Base-by-base conservation (phyloP, 2,329 filamentous ascomycete genomes). In the Thielaviopsis populi region DNA sequence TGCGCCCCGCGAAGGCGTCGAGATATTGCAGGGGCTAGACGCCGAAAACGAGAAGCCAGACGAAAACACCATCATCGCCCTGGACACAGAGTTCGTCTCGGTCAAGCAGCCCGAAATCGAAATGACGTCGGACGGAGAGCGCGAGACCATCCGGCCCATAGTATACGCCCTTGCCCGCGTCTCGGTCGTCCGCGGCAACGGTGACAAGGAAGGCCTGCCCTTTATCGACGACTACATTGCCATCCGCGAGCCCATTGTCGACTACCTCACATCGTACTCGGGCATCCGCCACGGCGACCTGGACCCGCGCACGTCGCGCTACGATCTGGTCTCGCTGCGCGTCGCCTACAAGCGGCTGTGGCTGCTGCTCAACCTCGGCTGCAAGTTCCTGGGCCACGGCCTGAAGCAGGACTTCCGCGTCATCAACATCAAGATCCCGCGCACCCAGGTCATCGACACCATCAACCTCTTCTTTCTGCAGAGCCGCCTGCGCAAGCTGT, bases 221-320 rank as follows among this genome's bases (percentile, higher is more conserved):
- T 97, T 97, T 71, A 95, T 99, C 68, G 94, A 99, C 71, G 94
- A 99, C 74, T 99, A 99, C 73, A 96, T 99, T 67, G 85, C 85
- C 40, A 92, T 95, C 70, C 86, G 86, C 66, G 94, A 97, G 71
- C 86, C 87, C 0, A 89, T 99, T 27, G 89, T 97, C 65, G 94
- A 99, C 75, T 96, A 97, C 72, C 79, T 99, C 43, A 99, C 95
- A 0, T 86, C 88, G 54, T 97, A 90, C 76, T 97, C 92, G 0
- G 94, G 94, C 50, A 95, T 99, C 69, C 87, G 86, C 3, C 82
- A 86, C 1, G 86, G 87, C 24, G 94, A 99, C 71, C 79, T 99
- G 8, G 91, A 96, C 69, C 84, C 87, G 3, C 80, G 84, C 64
- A 80, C 82, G n/a, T 88, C 88, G 53, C 83, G 81, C 63, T 92